Percentiles rank a stretch among this genome's conserved stretches.
Conservation (phyloP, 352 stramenopile genomes). For the Phytophthora colocasiae region DNA sequence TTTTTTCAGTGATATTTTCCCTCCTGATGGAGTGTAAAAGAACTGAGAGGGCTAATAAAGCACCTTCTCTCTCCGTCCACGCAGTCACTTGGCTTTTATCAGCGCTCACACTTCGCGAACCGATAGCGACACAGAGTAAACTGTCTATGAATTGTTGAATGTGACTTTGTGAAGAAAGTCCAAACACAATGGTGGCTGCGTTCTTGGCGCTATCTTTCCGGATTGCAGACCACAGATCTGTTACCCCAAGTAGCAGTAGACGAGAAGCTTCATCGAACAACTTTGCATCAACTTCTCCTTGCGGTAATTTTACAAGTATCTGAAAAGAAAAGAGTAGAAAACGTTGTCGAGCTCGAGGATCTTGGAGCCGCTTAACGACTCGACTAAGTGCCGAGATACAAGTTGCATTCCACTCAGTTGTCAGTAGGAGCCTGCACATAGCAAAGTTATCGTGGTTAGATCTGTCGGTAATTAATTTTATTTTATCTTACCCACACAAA, state of each 20-base stretch:
- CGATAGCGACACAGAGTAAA: slow-evolving; percentile 48
- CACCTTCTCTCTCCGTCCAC: slow-evolving; percentile 62
- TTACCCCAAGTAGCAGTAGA: slow-evolving; percentile 57
- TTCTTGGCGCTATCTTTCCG: slow-evolving; percentile 54
- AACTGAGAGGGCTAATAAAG: slow-evolving; percentile 45
- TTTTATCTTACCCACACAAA: slow-evolving; percentile 19
- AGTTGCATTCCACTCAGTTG: slow-evolving; percentile 27
- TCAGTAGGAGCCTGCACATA: slow-evolving; percentile 27
- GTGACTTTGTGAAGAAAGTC: slow-evolving; percentile 32
- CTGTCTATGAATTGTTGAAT: slow-evolving; percentile 54
- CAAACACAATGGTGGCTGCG: slow-evolving; percentile 32
- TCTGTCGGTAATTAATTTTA: too few relatives aligned
- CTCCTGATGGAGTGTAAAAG: slow-evolving; percentile 46
- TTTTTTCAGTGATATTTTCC: not conserved
- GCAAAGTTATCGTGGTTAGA: not conserved
- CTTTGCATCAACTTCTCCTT: slow-evolving; percentile 14
- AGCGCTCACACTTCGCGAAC: slow-evolving; percentile 28
- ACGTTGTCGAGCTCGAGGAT: slow-evolving; percentile 49
- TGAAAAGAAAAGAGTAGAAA: slow-evolving; percentile 45
- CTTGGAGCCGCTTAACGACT: slow-evolving; percentile 39
- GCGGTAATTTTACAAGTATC: slow-evolving; percentile 18
- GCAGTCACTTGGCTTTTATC: slow-evolving; percentile 33
- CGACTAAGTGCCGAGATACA: slow-evolving; percentile 18
- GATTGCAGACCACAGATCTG: slow-evolving; percentile 76
- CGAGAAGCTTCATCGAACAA: slow-evolving; percentile 35